A percentile compares a stretch with the other conserved stretches of the same genome.
Evolutionary conservation across 768 basidiomycete genomes (phyloP).

Genomic region (Leucogyrophana mollusca): DNA sequence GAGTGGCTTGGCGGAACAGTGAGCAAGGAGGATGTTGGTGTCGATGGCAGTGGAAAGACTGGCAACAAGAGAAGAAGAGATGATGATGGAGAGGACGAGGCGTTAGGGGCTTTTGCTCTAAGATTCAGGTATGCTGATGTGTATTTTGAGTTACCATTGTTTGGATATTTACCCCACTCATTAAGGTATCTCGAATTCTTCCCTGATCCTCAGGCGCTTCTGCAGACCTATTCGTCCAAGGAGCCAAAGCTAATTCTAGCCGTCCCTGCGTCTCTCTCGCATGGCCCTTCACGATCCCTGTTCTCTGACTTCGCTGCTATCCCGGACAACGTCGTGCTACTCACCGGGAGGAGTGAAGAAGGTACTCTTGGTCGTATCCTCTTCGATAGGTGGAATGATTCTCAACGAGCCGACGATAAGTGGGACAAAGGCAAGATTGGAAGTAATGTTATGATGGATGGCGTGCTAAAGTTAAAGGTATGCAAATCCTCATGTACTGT

Average conservation of each 20-base stretch:
- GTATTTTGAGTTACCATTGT: too few species aligned
- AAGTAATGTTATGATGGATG: conserved; percentile 79
- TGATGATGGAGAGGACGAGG: conserved; percentile 78
- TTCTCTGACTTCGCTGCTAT: conserved; percentile 85
- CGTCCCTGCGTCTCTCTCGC: conserved; percentile 88
- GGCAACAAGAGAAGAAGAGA: conserved; percentile 54
- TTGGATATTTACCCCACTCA: background rate
- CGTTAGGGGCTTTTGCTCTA: conserved; percentile 80
- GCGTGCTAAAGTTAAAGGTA: conserved; percentile 65
- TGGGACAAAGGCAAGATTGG: conserved; percentile 94
- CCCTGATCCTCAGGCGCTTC: conserved; percentile 73
- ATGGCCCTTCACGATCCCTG: conserved; percentile 84
- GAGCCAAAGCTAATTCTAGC: conserved; percentile 93
- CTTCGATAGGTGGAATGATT: conserved; percentile 83
- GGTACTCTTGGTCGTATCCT: conserved; percentile 77
- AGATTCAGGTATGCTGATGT: conserved; percentile 67
- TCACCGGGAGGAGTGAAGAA: conserved; percentile 78
- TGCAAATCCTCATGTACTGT: conserved; percentile 13
- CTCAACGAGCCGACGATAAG: conserved; percentile 75
- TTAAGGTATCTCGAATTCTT: conserved; percentile 97
- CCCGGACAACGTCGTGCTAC: conserved; percentile 82
- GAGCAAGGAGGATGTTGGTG: conserved; percentile 88
- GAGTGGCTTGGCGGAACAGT: conserved; percentile 98
- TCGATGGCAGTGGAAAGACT: conserved; percentile 59
- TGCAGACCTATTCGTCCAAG: conserved; percentile 80